Conservation (phyloP, 2,329 filamentous ascomycete species). For the Diplodia mutila region DNA sequence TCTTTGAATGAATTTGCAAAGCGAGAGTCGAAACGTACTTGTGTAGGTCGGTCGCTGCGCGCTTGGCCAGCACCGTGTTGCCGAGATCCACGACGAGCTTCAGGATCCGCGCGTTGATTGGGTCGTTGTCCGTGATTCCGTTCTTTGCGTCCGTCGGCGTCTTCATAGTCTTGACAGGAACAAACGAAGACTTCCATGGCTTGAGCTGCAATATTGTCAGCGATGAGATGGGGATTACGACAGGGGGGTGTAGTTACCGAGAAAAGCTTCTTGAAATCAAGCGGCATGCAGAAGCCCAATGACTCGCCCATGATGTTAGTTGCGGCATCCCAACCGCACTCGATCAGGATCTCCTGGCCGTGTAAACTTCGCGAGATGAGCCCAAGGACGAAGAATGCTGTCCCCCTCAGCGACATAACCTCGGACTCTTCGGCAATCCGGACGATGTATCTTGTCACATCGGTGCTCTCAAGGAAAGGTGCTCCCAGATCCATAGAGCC, state of each 20-base stretch:
- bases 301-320: conserved; percentile 81
- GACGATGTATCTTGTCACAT: conserved; percentile 86
- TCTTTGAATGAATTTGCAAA: no score
- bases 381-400: conserved; percentile 93
- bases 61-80: conserved; percentile 90
- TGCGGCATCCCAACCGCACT: conserved; percentile 91
- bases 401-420: conserved; percentile 90
- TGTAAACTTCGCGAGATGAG: conserved; percentile 90
- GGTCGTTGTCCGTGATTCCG: conserved; percentile 60
- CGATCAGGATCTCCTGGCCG: conserved; percentile 86
- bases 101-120: conserved; percentile 72
- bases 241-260: conserved; percentile 53
- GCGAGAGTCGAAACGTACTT: conserved; percentile 45
- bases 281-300: conserved; percentile 84
- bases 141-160: conserved; percentile 28
- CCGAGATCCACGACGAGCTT: conserved; percentile 85
- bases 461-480: conserved; percentile 86
- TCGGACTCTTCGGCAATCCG: conserved; percentile 85
- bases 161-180: conserved; percentile 13
- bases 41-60: conserved; percentile 78
- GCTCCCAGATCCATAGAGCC: conserved; percentile 97
- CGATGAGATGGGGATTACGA: no score
- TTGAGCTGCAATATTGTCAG: conserved; percentile 37
- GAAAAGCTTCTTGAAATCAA: conserved; percentile 77
- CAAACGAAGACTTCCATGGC: conserved; percentile 39